phyloP scores from a whole-genome alignment of 2,329 filamentous ascomycete species.

The Talaromyces sp. region DNA sequence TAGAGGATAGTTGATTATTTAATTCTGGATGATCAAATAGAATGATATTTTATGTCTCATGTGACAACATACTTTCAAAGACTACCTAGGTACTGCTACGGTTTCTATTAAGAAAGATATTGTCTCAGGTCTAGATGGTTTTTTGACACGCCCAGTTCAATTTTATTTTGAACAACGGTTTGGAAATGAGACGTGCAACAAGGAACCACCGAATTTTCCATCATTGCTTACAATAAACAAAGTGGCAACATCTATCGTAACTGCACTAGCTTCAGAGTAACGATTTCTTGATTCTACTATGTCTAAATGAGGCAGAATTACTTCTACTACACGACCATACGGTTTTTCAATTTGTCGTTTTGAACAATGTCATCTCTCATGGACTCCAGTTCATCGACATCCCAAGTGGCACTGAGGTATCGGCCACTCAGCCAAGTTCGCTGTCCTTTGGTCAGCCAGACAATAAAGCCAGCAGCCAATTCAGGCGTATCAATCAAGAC shows the following conservation, averaged over 20 bases:
- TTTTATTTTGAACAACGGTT: neutral
- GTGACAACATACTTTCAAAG: neutral
- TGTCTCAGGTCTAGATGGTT: neutral
- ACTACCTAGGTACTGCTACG: neutral
- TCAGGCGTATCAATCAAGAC: neutral
- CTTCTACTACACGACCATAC: neutral
- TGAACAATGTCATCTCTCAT: constrained; percentile 22
- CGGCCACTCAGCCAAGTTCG: constrained; percentile 22
- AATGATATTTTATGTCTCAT: neutral
- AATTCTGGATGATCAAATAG: neutral
- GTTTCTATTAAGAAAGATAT: neutral
- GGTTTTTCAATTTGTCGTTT: constrained; percentile 16
- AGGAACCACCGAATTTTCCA: neutral
- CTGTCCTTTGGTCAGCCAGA: constrained; percentile 23
- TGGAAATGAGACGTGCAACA: neutral
- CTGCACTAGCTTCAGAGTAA: neutral
- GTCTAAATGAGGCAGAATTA: neutral
- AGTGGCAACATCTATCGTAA: neutral
- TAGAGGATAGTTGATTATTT: neutral
- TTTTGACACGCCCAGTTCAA: neutral
- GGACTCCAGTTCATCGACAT: constrained; percentile 24
- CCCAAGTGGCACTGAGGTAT: constrained; percentile 23
- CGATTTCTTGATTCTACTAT: neutral
- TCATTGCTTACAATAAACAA: neutral
- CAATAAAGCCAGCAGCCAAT: neutral